These are phyloP conservation scores for Claviceps capensis DNA, from an alignment of 2,329 filamentous ascomycete species.

Conservation along the genomic window DNA sequence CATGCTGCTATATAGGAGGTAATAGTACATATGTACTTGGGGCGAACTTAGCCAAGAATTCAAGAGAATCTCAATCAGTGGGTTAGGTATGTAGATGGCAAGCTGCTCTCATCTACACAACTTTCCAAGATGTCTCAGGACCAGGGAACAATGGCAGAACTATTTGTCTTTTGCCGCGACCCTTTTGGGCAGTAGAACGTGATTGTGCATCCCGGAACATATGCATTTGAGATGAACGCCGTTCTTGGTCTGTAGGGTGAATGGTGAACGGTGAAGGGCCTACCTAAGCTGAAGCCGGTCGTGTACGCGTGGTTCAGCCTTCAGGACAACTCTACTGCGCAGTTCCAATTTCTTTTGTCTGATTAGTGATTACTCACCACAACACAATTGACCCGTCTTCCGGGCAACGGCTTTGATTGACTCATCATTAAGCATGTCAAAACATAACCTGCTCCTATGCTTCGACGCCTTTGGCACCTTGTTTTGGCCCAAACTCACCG, in stretches of 20 bases:
- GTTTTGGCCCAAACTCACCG: slow-evolving; percentile 35
- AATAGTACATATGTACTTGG: too few species aligned
- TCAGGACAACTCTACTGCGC: too few species aligned
- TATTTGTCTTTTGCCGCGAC: slow-evolving; percentile 9
- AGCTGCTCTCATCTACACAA: too few species aligned
- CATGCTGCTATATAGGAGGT: too few species aligned
- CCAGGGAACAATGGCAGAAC: slow-evolving; percentile 1
- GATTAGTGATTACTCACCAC: too few species aligned
- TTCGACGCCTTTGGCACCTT: slow-evolving; percentile 55
- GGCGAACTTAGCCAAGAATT: too few species aligned
- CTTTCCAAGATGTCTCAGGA: neutral
- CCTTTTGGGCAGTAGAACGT: slow-evolving; percentile 7
- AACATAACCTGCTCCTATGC: slow-evolving; percentile 38
- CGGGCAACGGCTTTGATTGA: neutral
- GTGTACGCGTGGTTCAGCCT: too few species aligned
- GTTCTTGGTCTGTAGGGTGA: slow-evolving; percentile 16
- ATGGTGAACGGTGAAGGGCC: slow-evolving; percentile 3
- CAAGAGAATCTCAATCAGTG: too few species aligned
- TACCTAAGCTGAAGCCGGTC: too few species aligned
- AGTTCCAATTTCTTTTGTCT: slow-evolving; percentile 2
- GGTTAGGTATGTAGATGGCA: too few species aligned
- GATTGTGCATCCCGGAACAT: slow-evolving; percentile 9
- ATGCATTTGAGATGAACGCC: slow-evolving; percentile 14
- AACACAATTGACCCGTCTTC: neutral
- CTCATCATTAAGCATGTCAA: slow-evolving; percentile 7